Base-by-base conservation (phyloP, 2,329 filamentous ascomycete genomes). In the Ceratocystis eucalypticola region DNA sequence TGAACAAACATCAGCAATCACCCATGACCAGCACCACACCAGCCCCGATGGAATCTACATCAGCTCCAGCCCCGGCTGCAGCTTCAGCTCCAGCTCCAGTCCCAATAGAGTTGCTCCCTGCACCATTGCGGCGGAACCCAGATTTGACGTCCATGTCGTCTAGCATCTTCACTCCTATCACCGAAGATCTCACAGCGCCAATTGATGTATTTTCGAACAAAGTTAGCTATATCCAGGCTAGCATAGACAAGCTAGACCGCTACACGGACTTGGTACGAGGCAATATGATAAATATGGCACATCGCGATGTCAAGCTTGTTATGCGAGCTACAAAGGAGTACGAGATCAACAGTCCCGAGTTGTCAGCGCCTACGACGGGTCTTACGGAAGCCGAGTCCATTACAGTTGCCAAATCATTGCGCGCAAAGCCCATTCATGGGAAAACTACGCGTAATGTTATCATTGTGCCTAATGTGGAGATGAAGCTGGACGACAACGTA, bases 161-260 rank as follows among this genome's bases (percentile, higher is more conserved):
- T 4, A 70, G 72, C 67, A 74, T 77, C 59, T 78, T 76, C 69
- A 72, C 74, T 30, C 74, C 75, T 30, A 70, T 77, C 17, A 57
- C 67, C 4, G 65, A 68, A 7, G 69, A 71, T 53, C 70, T 73
- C 62, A 68, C 70, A 55, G 66, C 67, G 1, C 68, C 70, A 22
- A 69, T 69, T 50, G 44, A 65, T 1, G 64, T 69, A 3, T 70
- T 70, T 7, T 8, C 69, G 57, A 66, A 22, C 37, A 41, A 67
- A 63, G 45, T n/a, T 17, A 50, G 59, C 25, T 28, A 44, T 7
- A 46, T 68, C 12, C 37, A 66, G 41, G 59, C 57, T 4, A 55
- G 45, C 20, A 62, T 70, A 3, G 53, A 33, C 37, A 67, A 65
- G 17, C 33, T 69, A 2, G 62, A 68, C n/a, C 57, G 62, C 12